Percentiles rank a stretch among this genome's conserved stretches.
phyloP scores from a whole-genome alignment of 179 eudicot genomes.

The Dionaea muscipula region DNA sequence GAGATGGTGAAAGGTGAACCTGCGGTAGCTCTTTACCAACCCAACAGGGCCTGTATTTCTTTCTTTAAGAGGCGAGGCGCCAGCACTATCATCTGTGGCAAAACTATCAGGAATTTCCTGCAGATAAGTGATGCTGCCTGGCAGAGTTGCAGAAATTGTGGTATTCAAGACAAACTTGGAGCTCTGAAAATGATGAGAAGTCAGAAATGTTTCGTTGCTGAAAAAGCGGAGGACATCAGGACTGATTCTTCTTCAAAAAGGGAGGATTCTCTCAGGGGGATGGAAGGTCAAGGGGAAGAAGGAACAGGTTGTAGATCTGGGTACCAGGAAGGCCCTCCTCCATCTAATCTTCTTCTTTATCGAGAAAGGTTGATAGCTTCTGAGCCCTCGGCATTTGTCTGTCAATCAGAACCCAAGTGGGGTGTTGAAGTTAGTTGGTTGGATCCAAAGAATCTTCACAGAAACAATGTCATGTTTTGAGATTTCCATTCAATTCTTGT shows the following conservation, averaged over 20 bases:
- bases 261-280: slow-evolving; percentile 40
- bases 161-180: slow-evolving; percentile 86
- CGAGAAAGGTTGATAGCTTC: slow-evolving; percentile 22
- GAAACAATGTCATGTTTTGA: no score
- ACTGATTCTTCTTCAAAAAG: slow-evolving; percentile 60
- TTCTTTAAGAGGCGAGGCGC: slow-evolving; percentile 58
- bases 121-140: slow-evolving; percentile 82
- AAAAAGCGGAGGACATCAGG: slow-evolving; percentile 50
- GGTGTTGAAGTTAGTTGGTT: slow-evolving; percentile 30
- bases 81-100: slow-evolving; percentile 59
- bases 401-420: slow-evolving; percentile 49
- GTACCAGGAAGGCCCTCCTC: slow-evolving; percentile 23
- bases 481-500: slow-evolving; percentile 21
- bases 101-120: slow-evolving; percentile 63
- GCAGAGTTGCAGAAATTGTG: slow-evolving; percentile 61
- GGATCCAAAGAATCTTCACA: slow-evolving; percentile 29
- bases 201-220: slow-evolving; percentile 63
- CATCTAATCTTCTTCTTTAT: slow-evolving; percentile 23
- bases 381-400: slow-evolving; percentile 24
- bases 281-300: slow-evolving; percentile 42
- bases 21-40: slow-evolving; percentile 72
- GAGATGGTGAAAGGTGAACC: slow-evolving; percentile 94
- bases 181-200: slow-evolving; percentile 66
- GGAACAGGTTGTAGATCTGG: slow-evolving; percentile 23
- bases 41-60: slow-evolving; percentile 62